These are phyloP conservation scores for Penicillium chermesinum DNA, from an alignment of 495 filamentous ascomycete species.

Conservation along the genomic window DNA sequence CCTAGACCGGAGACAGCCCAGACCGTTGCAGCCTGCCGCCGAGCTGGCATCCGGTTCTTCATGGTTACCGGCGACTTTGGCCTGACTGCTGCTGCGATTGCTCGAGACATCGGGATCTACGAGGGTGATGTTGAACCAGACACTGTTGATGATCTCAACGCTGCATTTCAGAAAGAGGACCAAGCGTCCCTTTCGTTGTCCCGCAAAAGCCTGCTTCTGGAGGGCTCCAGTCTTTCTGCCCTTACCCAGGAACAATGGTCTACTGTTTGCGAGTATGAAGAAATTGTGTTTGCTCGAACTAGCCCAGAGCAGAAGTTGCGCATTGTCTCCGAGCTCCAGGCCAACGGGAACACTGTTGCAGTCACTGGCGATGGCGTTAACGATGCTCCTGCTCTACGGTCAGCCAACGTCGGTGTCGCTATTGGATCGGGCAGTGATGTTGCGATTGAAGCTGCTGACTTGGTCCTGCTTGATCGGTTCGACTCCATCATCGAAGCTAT, in stretches of 20 bases:
- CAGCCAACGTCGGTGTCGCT: constrained; percentile 63
- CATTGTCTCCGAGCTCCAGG: constrained; percentile 64
- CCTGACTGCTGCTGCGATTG: constrained; percentile 65
- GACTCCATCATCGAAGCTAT: constrained; percentile 64
- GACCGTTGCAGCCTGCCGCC: constrained; percentile 45
- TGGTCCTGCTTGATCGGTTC: constrained; percentile 74
- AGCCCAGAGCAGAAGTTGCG: constrained; percentile 73
- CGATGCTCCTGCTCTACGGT: constrained; percentile 60
- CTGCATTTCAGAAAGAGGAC: constrained; percentile 3
- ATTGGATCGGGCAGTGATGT: constrained; percentile 57
- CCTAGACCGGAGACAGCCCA: constrained; percentile 58
- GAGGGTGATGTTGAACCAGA: constrained; percentile 36
- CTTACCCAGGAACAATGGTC: constrained; percentile 56
- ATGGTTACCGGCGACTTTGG: constrained; percentile 70
- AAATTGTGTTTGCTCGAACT: constrained; percentile 68
- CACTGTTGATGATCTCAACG: constrained; percentile 25
- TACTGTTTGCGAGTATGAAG: constrained; percentile 51
- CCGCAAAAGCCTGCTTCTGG: constrained; percentile 31
- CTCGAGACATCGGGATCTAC: constrained; percentile 61
- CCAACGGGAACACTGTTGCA: constrained; percentile 60
- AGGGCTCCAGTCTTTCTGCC: constrained; percentile 52
- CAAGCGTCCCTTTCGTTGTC: constrained; percentile 8
- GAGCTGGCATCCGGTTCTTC: constrained; percentile 56
- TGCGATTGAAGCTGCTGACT: constrained; percentile 77
- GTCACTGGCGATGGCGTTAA: constrained; percentile 72